Conservation (phyloP, 106 monocot genomes). For the Amphibolis antarctica region DNA sequence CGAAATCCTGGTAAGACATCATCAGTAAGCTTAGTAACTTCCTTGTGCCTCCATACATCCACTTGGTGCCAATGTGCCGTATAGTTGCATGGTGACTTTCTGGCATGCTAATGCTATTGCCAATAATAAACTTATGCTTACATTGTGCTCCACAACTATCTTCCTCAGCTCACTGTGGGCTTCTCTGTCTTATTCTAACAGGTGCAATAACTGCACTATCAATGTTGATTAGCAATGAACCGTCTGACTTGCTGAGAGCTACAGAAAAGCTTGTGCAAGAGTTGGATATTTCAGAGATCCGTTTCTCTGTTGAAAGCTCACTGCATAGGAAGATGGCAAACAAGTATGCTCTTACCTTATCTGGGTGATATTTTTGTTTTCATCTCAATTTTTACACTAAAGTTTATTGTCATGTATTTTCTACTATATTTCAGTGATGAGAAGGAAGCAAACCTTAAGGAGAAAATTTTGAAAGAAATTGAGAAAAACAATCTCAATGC, state of each 20-base stretch:
- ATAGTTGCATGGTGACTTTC: no score
- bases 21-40: no score
- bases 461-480: constrained; percentile 43
- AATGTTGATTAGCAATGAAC: constrained; percentile 20
- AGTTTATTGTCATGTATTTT: background rate
- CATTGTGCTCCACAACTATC: no score
- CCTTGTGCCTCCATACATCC: no score
- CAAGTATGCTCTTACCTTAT: constrained; percentile 28
- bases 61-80: no score
- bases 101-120: no score
- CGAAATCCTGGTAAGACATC: no score
- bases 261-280: constrained; percentile 41
- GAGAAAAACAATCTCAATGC: constrained; percentile 33
- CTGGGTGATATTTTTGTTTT: background rate
- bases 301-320: constrained; percentile 45
- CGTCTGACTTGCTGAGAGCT: constrained; percentile 32
- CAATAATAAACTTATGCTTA: no score
- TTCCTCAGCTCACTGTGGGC: background rate
- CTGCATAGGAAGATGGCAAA: constrained; percentile 34
- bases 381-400: background rate
- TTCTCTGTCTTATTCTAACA: constrained; percentile 6
- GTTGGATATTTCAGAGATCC: constrained; percentile 31
- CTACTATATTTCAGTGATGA: constrained; percentile 36
- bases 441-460: constrained; percentile 45
- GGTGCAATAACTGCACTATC: constrained; percentile 37